Evolutionary conservation across 1,284 basidiomycete species (phyloP).

Genomic region (Sporisorium iseilematis-ciliati): DNA sequence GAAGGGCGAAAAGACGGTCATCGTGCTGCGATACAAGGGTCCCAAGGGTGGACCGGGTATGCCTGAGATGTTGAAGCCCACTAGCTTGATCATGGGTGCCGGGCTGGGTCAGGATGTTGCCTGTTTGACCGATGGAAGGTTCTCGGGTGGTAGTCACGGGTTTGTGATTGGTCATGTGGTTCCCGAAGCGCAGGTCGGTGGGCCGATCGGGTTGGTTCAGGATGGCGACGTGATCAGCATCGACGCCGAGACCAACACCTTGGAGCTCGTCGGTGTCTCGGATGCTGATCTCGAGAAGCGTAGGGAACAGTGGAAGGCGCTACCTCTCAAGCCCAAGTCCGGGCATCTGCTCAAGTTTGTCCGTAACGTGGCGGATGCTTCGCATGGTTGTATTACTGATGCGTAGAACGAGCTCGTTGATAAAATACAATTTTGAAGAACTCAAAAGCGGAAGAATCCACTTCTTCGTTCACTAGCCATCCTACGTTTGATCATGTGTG

Average conservation of each 20-base stretch:
- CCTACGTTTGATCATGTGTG: slow-evolving; percentile 53
- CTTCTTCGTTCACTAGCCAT: slow-evolving; percentile 60
- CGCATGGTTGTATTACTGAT: slow-evolving; percentile 86
- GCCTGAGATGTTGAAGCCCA: slow-evolving; percentile 89
- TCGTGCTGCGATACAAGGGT: slow-evolving; percentile 68
- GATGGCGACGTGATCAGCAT: slow-evolving; percentile 89
- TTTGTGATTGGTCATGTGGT: slow-evolving; percentile 94
- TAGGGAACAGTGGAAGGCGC: slow-evolving; percentile 79
- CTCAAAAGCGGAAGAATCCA: slow-evolving; percentile 45
- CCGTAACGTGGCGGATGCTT: slow-evolving; percentile 75
- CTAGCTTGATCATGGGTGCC: slow-evolving; percentile 75
- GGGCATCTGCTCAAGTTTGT: slow-evolving; percentile 72
- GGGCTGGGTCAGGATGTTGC: slow-evolving; percentile 91
- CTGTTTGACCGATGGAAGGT: slow-evolving; percentile 94
- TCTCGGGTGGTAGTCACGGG: slow-evolving; percentile 81
- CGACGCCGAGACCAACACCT: slow-evolving; percentile 81
- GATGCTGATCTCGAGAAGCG: slow-evolving; percentile 80
- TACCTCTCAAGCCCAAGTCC: slow-evolving; percentile 84
- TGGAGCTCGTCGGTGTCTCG: slow-evolving; percentile 78
- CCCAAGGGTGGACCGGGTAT: slow-evolving; percentile 82
- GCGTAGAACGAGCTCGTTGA: slow-evolving; percentile 70
- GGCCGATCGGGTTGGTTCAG: slow-evolving; percentile 86
- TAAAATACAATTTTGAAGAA: background rate
- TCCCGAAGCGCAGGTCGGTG: slow-evolving; percentile 89
- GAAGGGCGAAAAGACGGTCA: slow-evolving; percentile 69